These are phyloP conservation scores for Opeltia flavorubescens DNA, from an alignment of 495 filamentous ascomycete genomes.

Conservation along the genomic window DNA sequence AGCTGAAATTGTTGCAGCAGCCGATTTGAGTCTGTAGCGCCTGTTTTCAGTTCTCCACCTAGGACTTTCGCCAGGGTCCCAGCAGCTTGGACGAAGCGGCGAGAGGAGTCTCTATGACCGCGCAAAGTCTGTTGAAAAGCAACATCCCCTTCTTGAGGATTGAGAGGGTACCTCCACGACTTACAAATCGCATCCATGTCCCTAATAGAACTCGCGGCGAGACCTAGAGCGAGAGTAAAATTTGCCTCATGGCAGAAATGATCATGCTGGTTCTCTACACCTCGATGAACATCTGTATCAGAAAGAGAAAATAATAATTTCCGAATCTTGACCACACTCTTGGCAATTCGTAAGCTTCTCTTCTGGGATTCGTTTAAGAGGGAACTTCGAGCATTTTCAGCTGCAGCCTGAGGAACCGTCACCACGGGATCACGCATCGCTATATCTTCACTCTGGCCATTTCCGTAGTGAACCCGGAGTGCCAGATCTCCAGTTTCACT, in stretches of 20 bases:
- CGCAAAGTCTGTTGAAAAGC: slow-evolving; percentile 42
- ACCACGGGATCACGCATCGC: slow-evolving; percentile 20
- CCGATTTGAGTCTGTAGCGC: slow-evolving; percentile 17
- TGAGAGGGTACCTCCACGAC: slow-evolving; percentile 45
- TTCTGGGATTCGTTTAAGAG: slow-evolving; percentile 36
- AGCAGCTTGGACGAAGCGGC: slow-evolving; percentile 55
- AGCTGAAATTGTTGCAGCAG: slow-evolving; percentile 25
- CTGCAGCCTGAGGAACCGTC: slow-evolving; percentile 17
- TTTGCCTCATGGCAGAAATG: slow-evolving; percentile 22
- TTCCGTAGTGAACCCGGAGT: slow-evolving; percentile 44
- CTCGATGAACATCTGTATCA: slow-evolving; percentile 20
- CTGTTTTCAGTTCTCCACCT: slow-evolving; percentile 30
- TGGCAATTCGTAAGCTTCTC: slow-evolving; percentile 39
- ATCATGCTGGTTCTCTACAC: slow-evolving; percentile 13
- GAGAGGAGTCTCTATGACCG: slow-evolving; percentile 39
- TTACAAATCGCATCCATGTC: slow-evolving; percentile 42
- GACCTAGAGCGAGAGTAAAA: slow-evolving; percentile 34
- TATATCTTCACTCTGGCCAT: slow-evolving; percentile 47
- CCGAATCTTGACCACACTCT: slow-evolving; percentile 40
- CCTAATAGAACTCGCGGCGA: slow-evolving; percentile 34
- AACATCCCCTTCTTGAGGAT: slow-evolving; percentile 38
- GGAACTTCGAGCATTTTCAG: slow-evolving; percentile 29
- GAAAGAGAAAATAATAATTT: slow-evolving; percentile 41
- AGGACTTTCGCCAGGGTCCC: slow-evolving; percentile 44
- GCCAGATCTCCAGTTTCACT: slow-evolving; percentile 27